Evolutionary conservation across 352 stramenopile species (phyloP), one percentile per base, ranked within the genome.

Genomic region (Phytopythium sindhum): DNA sequence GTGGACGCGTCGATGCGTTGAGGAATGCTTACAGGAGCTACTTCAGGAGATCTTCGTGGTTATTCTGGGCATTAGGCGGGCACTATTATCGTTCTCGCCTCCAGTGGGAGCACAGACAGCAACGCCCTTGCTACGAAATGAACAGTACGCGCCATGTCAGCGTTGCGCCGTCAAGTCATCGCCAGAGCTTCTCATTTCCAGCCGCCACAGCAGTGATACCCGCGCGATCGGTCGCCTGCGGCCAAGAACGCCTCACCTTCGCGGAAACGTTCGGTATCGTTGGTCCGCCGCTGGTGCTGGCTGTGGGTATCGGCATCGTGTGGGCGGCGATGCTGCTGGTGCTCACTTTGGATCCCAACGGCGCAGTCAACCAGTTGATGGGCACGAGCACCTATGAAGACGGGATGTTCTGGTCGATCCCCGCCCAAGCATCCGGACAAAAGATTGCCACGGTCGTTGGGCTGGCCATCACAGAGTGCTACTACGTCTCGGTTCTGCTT

Each of bases 401-500:
- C 21, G 48, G 48, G 11, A 28, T 55, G 48, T n/a, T 55, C 24
- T 55, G 48, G 48, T 55, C 48, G 15, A 33, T 55, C 1, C 48
- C 48, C 19, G 15, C 19, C 19, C 39, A 6, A 23, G 39, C 15
- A n/a, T 4, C 14, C 19, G 17, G 1, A 6, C 15, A 45, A n/a
- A 39, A 39, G 14, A n/a, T 45, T 14, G 39, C 39, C 39, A 45
- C 39, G 8, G 15, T 45, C 12, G 19, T n/a, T n/a, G 39, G 39
- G 39, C 39, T 45, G 15, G 39, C 11, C 39, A 14, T 45, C 39
- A n/a, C 39, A 23, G 39, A 45, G 39, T 45, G 39, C 8, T 45
- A 9, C 19, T n/a, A 45, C 39, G 0, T n/a, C 15, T 45, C 11
- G 8, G 39, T 45, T n/a, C 15, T n/a, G 14, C 39, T n/a, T 4